Percentiles rank a stretch among this genome's conserved stretches.
Conservation (phyloP, 1,284 basidiomycete genomes). For the Rugosomyces carneus region DNA sequence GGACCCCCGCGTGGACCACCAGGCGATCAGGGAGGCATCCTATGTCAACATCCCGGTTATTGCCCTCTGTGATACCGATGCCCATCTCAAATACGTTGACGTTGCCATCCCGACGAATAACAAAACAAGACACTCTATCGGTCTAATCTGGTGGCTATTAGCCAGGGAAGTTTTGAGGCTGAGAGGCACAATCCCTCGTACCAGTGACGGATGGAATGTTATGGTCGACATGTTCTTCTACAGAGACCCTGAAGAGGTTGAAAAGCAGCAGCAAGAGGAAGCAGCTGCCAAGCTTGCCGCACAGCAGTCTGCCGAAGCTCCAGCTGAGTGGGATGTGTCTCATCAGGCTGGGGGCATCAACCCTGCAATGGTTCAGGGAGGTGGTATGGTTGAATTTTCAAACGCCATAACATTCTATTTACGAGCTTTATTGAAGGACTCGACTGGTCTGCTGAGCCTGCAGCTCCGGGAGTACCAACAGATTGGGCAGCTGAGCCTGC, state of each 20-base stretch:
- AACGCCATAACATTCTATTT: constrained; percentile 7
- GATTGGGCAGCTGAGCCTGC: constrained; percentile 86
- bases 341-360: constrained; percentile 68
- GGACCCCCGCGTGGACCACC: constrained; percentile 98
- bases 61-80: constrained; percentile 97
- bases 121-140: constrained; percentile 96
- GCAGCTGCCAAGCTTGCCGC: constrained; percentile 74
- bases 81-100: constrained; percentile 95
- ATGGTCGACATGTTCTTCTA: constrained; percentile 99
- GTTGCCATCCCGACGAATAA: constrained; percentile 99
- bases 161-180: constrained; percentile 96
- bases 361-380: constrained; percentile 67
- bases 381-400: constrained; percentile 41
- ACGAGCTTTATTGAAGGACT: constrained; percentile 43
- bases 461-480: constrained; percentile 41
- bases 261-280: constrained; percentile 93
- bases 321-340: constrained; percentile 77
- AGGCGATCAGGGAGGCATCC: constrained; percentile 98
- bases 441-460: constrained; percentile 78
- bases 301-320: constrained; percentile 46
- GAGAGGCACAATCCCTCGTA: constrained; percentile 87
- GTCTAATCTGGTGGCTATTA: constrained; percentile 98
- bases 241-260: constrained; percentile 98
- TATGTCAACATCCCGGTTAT: constrained; percentile 99
- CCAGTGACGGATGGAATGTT: constrained; percentile 89